Conservation (phyloP, 768 basidiomycete genomes). For the Russula ochroleuca region DNA sequence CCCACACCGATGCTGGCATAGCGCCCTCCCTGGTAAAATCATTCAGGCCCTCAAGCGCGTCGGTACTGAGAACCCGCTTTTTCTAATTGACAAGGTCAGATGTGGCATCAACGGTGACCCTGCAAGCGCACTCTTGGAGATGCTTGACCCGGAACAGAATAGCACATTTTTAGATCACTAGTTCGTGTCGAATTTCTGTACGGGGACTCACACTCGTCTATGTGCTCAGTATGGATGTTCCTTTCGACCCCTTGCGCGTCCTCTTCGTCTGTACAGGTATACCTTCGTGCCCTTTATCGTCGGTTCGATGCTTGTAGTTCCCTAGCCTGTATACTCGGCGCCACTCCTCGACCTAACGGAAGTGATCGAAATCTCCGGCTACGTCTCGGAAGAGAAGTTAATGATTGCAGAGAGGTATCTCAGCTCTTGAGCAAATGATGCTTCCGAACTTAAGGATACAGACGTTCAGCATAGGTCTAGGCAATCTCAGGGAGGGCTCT, state of each 20-base stretch:
- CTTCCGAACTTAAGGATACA: conserved; percentile 78
- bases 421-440: conserved; percentile 88
- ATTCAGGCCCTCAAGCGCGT: conserved; percentile 92
- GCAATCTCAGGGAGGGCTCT: conserved; percentile 93
- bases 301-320: background rate
- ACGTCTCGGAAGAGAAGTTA: conserved; percentile 90
- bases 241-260: conserved; percentile 91
- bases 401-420: conserved; percentile 85
- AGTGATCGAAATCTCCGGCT: conserved; percentile 90
- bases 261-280: conserved; percentile 91
- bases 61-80: conserved; percentile 89
- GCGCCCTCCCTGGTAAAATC: conserved; percentile 90
- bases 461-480: conserved; percentile 94
- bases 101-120: conserved; percentile 90
- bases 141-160: conserved; percentile 95
- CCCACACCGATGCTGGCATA: conserved; percentile 30
- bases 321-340: conserved; percentile 83
- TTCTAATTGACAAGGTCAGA: conserved; percentile 93
- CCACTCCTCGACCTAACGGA: conserved; percentile 96
- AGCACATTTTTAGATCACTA: conserved; percentile 93
- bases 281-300: conserved; percentile 12
- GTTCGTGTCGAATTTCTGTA: conserved; percentile 44
- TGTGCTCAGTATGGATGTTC: conserved; percentile 79
- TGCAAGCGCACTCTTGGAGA: conserved; percentile 83
- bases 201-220: background rate